Percentiles rank a stretch among this genome's conserved stretches.
These are phyloP conservation scores for Amaranthus cruentus DNA, from an alignment of 148 eudicot species.

Conservation along the genomic window DNA sequence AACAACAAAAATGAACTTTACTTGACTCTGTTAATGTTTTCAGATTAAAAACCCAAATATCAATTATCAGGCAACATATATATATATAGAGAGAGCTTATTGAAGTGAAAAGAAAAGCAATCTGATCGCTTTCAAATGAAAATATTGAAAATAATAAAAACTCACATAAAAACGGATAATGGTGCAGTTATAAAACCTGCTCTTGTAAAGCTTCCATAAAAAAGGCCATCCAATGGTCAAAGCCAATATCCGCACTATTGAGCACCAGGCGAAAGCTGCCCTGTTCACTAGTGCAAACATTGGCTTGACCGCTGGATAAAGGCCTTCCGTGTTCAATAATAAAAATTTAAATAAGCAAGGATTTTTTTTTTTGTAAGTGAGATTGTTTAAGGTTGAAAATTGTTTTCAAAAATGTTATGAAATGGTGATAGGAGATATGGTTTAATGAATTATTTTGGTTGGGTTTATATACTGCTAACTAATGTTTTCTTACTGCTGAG, in stretches of 20 bases:
- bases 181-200: neutral
- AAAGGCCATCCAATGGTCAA: slow-evolving; percentile 11
- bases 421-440: neutral
- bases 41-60: no score
- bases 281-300: slow-evolving; percentile 9
- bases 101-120: no score
- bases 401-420: neutral
- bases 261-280: neutral
- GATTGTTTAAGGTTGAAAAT: neutral
- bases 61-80: no score
- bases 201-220: neutral
- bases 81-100: no score
- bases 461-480: neutral
- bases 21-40: no score
- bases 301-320: slow-evolving; percentile 12
- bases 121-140: no score
- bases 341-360: neutral
- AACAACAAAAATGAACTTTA: no score
- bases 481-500: neutral
- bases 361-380: neutral
- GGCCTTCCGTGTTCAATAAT: neutral
- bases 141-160: no score
- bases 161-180: no score
- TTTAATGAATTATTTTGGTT: neutral
- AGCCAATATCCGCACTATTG: slow-evolving; percentile 9